Evolutionary conservation across 257 asterid species (phyloP), one percentile per base, ranked within the genome.

Genomic region (Penstemon newberryi): DNA sequence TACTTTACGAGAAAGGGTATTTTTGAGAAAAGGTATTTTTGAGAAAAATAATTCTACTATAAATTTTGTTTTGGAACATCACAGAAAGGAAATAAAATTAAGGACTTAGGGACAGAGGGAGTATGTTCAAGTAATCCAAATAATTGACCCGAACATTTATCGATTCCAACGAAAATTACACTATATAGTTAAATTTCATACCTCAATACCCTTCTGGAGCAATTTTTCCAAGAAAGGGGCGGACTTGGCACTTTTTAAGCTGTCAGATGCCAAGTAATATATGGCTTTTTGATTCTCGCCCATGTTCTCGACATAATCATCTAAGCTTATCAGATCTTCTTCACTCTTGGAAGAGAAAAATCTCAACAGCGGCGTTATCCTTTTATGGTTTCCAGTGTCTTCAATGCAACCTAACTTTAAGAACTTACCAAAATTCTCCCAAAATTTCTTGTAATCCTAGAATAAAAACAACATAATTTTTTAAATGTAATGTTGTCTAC

Each of bases 371-470:
- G 99, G 96, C 13, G 94, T 83, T 38, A 94, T 83, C 56, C 89
- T 66, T 84, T 94, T 91, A 94, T 91, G 97, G 67, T 94, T 93
- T 44, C 97, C 99, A 50, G 95, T 75, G 87, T 93, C 99, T 79
- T 93, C 99, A 51, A 93, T 87, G 73, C 99, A 94, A 45, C 99
- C 98, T 85, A 94, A 63, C 80, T 94, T 89, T 78, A 93, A 55
- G 79, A 91, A 91, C 74, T 87, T 94, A 1, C 99, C 99, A 3
- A 94, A 94, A 73, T 94, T 94, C 81, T 94, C 99, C 99, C 99
- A 94, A 75, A 94, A 90, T 25, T 93, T 94, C 65, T 94, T 91
- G 84, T 91, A 94, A 79, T 89, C 99, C 99, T 94, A 79, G 33
- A 70, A 51, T 15, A 49, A 19, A 64, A 55, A 79, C 5, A 70